Conservation (phyloP, 1,284 basidiomycete species). For the Phaffia rhodozyma region DNA sequence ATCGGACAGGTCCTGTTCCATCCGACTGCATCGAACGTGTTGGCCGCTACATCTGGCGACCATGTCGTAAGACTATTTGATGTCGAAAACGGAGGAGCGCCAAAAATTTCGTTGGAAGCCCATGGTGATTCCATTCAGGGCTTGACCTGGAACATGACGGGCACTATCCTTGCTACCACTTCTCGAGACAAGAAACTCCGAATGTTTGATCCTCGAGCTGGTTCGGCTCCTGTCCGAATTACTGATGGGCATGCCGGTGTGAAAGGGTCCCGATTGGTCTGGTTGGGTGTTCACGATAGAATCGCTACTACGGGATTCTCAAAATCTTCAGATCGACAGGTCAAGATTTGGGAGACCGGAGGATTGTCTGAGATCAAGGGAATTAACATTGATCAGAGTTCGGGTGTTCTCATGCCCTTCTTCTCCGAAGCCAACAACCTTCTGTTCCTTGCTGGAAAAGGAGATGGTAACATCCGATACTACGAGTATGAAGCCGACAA, state of each 20-base stretch:
- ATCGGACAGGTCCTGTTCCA: conserved; percentile 92
- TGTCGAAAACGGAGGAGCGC: conserved; percentile 44
- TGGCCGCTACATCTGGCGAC: conserved; percentile 80
- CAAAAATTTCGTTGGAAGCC: conserved; percentile 53
- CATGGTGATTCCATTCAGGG: conserved; percentile 78
- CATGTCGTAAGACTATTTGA: conserved; percentile 88
- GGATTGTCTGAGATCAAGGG: conserved; percentile 62
- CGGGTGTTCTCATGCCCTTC: conserved; percentile 94
- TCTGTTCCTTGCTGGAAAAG: conserved; percentile 68
- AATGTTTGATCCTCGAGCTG: conserved; percentile 74
- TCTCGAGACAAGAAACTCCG: conserved; percentile 86
- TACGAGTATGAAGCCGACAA: conserved; percentile 87
- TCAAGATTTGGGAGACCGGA: conserved; percentile 73
- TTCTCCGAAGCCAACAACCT: conserved; percentile 85
- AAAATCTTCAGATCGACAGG: conserved; percentile 85
- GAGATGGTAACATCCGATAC: conserved; percentile 76
- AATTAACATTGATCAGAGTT: conserved; percentile 66
- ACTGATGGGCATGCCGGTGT: conserved; percentile 84
- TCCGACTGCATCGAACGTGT: conserved; percentile 74
- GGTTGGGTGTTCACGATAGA: conserved; percentile 80
- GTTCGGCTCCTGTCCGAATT: conserved; percentile 63
- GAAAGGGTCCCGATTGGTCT: conserved; percentile 79
- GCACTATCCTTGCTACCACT: conserved; percentile 58
- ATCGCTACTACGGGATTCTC: conserved; percentile 91
- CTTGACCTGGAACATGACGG: conserved; percentile 70